These are phyloP conservation scores for Cyclostephanos invisitatus DNA, from an alignment of 108 stramenopile species.

Conservation along the genomic window DNA sequence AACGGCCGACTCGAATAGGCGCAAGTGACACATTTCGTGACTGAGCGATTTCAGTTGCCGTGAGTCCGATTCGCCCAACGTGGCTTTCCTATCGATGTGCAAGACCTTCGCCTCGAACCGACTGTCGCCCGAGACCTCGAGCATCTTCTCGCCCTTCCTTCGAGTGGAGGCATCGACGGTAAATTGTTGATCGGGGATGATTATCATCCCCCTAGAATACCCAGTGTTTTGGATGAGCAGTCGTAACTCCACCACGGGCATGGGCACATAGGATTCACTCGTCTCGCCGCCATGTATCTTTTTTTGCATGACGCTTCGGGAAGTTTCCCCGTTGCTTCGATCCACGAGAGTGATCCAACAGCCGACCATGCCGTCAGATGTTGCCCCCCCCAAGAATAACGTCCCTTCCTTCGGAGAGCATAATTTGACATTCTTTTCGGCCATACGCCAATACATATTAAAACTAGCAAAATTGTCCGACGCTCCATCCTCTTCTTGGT, in stretches of 20 bases:
- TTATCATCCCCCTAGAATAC: slow-evolving; percentile 38
- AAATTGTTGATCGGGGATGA: slow-evolving; percentile 63
- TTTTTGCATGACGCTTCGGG: slow-evolving; percentile 57
- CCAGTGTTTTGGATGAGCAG: slow-evolving; percentile 84
- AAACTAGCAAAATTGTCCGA: slow-evolving; percentile 9
- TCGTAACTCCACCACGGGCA: slow-evolving; percentile 75
- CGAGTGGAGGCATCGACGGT: slow-evolving; percentile 82
- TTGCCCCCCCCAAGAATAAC: slow-evolving; percentile 56
- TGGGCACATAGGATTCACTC: slow-evolving; percentile 40
- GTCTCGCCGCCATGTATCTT: slow-evolving; percentile 28
- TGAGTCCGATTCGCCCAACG: background rate
- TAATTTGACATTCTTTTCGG: slow-evolving; percentile 65
- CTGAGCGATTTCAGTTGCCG: slow-evolving; percentile 27
- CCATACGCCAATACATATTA: slow-evolving; percentile 67
- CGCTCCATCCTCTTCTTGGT: slow-evolving; percentile 57
- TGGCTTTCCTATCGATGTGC: slow-evolving; percentile 42
- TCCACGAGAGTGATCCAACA: slow-evolving; percentile 79
- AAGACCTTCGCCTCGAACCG: slow-evolving; percentile 60
- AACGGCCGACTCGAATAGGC: slow-evolving; percentile 71
- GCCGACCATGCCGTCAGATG: slow-evolving; percentile 56
- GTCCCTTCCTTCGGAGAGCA: slow-evolving; percentile 44
- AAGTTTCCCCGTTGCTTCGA: slow-evolving; percentile 85
- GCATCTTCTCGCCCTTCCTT: slow-evolving; percentile 71
- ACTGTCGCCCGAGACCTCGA: slow-evolving; percentile 69
- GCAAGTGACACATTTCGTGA: slow-evolving; percentile 56